Evolutionary conservation across 768 basidiomycete genomes (phyloP).

Genomic region (Trametes sanguinea): DNA sequence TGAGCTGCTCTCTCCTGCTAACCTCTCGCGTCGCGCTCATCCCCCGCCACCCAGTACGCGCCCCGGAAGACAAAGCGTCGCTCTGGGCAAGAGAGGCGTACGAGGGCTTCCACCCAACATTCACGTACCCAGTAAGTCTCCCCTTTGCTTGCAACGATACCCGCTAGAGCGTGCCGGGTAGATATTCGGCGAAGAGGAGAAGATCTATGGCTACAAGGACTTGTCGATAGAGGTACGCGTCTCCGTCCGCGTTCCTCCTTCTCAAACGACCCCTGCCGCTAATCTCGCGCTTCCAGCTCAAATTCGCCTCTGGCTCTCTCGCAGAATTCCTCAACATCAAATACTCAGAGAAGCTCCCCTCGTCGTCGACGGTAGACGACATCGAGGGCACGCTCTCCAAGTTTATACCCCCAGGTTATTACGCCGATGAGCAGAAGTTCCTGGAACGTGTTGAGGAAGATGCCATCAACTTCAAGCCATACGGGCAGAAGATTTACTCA

Average conservation of each 20-base stretch:
- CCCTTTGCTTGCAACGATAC: not conserved
- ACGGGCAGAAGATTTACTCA: constrained; percentile 72
- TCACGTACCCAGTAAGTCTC: constrained; percentile 86
- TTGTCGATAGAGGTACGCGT: constrained; percentile 76
- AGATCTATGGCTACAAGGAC: constrained; percentile 90
- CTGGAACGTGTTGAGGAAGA: constrained; percentile 72
- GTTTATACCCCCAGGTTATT: constrained; percentile 83
- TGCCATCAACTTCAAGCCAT: constrained; percentile 73
- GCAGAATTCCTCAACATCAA: constrained; percentile 70
- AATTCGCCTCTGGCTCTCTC: constrained; percentile 87
- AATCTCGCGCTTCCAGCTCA: constrained; percentile 51
- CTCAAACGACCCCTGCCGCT: not conserved
- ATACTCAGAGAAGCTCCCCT: constrained; percentile 66
- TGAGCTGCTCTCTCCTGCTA: constrained; percentile 35
- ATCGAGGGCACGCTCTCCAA: constrained; percentile 74
- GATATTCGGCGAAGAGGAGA: constrained; percentile 97
- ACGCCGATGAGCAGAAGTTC: constrained; percentile 68
- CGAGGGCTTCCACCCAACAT: constrained; percentile 77
- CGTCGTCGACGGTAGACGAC: constrained; percentile 78
- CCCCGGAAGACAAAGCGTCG: constrained; percentile 61
- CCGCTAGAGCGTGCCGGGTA: constrained; percentile 31
- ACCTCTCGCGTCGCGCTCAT: constrained; percentile 4
- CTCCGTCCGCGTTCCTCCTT: not conserved
- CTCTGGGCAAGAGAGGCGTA: constrained; percentile 60
- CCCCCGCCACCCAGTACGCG: constrained; percentile 53